Evolutionary conservation across 2,329 filamentous ascomycete genomes (phyloP), one percentile per base, ranked within the genome.

Genomic region (Knufia fluminis): DNA sequence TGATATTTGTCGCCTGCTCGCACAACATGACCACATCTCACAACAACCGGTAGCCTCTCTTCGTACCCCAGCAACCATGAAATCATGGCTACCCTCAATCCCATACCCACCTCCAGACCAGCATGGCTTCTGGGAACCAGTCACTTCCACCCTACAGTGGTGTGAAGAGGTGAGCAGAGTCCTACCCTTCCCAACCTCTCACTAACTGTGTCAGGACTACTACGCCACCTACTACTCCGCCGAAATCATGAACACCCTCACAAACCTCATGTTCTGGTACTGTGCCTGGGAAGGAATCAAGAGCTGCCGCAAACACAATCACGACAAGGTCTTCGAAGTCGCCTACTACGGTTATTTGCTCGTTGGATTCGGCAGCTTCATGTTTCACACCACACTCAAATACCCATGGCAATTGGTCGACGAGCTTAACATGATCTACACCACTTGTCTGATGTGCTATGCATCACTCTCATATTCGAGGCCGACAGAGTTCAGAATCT

Each of bases 241-340:
- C 31, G 86, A 90, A 63, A 80, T 90, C 40, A 78, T 88, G 62
- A 91, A 86, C 67, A 86, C 86, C 2, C 60, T 90, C 26, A 95
- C 88, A 28, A 95, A 95, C 64, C 64, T 85, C 2, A 70, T 92
- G 20, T 95, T 95, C 66, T 73, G 94, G 59, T 85, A 76, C 65
- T 76, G 94, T 17, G 87, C 87, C 6, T 68, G 79, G 57, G 84
- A 83, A 62, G 90, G 90, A 20, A 79, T 92, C 54, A 69, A 73
- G 48, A 88, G 82, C 64, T 94, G 87, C 64, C 62, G 83, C 33
- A 75, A 74, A 55, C 75, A 94, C 66, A 74, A 75, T 14, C 87
- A 95, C 66, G 85, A 88, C 49, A 70, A 67, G 12, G 83, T 94
- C 52, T 94, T 94, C 67, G 62, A 85, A 44, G 70, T 94, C 2